Conservation (phyloP, 345 rosid genomes). For the Citropsis articulata region DNA sequence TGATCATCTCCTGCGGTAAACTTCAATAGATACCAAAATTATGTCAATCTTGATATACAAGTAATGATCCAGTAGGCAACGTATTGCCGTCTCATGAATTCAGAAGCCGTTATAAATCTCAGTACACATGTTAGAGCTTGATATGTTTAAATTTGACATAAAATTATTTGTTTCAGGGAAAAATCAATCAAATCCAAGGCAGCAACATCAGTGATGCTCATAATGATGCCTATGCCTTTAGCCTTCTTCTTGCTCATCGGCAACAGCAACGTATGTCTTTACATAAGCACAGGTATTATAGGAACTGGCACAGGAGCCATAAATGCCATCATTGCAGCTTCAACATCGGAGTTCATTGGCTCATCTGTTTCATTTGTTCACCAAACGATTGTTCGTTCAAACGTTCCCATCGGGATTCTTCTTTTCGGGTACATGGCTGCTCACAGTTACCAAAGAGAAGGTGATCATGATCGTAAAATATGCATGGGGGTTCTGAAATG, state of each 20-base stretch:
- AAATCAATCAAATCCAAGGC: constrained; percentile 18
- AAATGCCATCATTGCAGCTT: constrained; percentile 26
- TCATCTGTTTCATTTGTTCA: background rate
- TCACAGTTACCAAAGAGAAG: constrained; percentile 9
- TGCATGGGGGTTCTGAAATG: constrained; percentile 18
- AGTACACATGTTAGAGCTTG: too few relatives aligned
- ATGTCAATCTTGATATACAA: too few relatives aligned
- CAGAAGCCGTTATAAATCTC: too few relatives aligned
- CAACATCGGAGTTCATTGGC: constrained; percentile 30
- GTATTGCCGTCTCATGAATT: too few relatives aligned
- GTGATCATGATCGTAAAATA: background rate
- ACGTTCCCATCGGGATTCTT: constrained; percentile 24
- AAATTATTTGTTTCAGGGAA: constrained; percentile 17
- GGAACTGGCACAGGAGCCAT: constrained; percentile 33
- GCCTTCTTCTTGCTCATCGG: constrained; percentile 33
- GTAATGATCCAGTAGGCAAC: too few relatives aligned
- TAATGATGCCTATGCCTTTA: constrained; percentile 33
- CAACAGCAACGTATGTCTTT: constrained; percentile 17
- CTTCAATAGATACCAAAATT: too few relatives aligned
- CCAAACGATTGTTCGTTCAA: constrained; percentile 14
- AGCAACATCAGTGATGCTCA: constrained; percentile 13
- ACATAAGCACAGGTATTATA: constrained; percentile 32
- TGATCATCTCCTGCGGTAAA: background rate
- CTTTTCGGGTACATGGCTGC: constrained; percentile 27
- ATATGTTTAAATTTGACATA: background rate